phyloP scores from a whole-genome alignment of 2,329 filamentous ascomycete species.

The Sphaerulina musiva region DNA sequence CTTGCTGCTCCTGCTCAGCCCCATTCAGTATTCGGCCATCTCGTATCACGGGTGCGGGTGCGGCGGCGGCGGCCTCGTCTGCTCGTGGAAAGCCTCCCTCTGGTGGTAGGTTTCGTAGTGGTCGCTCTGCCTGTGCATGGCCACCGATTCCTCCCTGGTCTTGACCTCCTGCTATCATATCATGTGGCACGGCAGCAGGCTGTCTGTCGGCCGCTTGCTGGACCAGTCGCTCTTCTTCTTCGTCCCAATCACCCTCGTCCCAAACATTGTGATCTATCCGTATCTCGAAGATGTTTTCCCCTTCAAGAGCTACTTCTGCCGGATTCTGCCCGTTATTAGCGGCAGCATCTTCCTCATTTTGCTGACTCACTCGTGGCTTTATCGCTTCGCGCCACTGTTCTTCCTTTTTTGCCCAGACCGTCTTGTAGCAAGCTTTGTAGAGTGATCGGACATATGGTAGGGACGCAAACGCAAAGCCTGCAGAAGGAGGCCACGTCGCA shows the following conservation, averaged over 20 bases:
- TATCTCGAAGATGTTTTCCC: constrained; percentile 33
- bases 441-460: constrained; percentile 59
- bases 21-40: neutral
- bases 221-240: constrained; percentile 35
- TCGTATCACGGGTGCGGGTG: constrained; percentile 3
- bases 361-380: constrained; percentile 45
- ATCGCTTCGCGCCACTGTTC: constrained; percentile 57
- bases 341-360: constrained; percentile 26
- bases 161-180: neutral
- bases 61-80: neutral
- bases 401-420: constrained; percentile 52
- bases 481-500: constrained; percentile 59
- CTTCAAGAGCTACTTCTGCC: constrained; percentile 20
- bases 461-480: constrained; percentile 58
- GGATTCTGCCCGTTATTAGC: constrained; percentile 10
- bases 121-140: neutral
- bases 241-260: constrained; percentile 34
- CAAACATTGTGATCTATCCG: constrained; percentile 37
- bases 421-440: constrained; percentile 58
- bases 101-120: constrained; percentile 1
- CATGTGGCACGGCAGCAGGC: neutral
- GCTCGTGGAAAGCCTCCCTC: constrained; percentile 5
- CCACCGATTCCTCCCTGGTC: neutral
- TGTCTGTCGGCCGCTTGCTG: constrained; percentile 29
- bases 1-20: neutral